Evolutionary conservation across 139 green algal species (phyloP), one percentile per base, ranked within the genome.

Genomic region (Mesotaenium endlicherianum): DNA sequence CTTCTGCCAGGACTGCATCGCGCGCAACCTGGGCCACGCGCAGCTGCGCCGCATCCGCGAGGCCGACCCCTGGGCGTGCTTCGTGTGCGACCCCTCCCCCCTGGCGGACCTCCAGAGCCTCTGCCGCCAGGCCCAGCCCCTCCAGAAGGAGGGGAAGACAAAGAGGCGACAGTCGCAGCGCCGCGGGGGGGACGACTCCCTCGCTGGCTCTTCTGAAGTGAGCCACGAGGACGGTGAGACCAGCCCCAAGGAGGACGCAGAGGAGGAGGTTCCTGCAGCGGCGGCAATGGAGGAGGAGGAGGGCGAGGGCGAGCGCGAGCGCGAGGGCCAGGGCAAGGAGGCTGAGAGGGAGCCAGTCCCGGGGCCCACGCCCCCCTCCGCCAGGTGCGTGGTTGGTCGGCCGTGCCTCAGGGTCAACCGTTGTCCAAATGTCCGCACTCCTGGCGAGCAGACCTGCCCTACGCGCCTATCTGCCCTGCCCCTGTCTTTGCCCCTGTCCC

Each of bases 21-120:
- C 38, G 3, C 34, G 44, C 31, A 81, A 81, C 41, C 43, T 81
- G 16, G 74, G 74, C 20, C 40, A 71, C 8, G 26, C 39, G 4
- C 41, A 38, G 59, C 43, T 71, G 20, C 26, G 59, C 40, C 30
- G 26, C 20, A 72, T 81, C 20, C 17, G n/a, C 17, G 47, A 70
- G 40, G n/a, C 60, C 36, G 74, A 81, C 39, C 74, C 57, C 26
- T 81, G 74, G 74, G 14, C 69, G 26, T 81, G 74, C 47, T 72
- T 70, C 40, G 44, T 20, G 2, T 81, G 74, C 44, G 41, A 81
- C 39, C 42, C 74, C 3, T 26, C 1, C 1, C 40, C 74, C 0
- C 41, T 81, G 41, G 20, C 3, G 1, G 2, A 20, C 17, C 44
- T 81, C 17, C 74, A n/a, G n/a, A n/a, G n/a, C n/a, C 47, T 57